Percentiles rank a stretch among this genome's conserved stretches.
Evolutionary conservation across 345 rosid species (phyloP).

Genomic region (Sonneratia alba): DNA sequence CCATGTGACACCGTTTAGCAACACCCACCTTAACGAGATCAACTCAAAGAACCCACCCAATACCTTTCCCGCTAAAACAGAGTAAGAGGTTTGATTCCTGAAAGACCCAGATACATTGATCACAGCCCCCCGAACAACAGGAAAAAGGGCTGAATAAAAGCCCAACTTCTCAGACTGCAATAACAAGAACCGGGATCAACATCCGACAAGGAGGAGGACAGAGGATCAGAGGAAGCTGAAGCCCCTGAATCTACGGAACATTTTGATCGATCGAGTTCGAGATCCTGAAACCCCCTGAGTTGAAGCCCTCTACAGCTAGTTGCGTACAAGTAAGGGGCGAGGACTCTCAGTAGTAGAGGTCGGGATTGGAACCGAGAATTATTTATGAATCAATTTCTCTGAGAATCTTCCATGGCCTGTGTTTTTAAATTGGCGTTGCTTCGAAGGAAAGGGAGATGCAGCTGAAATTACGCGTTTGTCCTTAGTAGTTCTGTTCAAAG

Average conservation of each 20-base stretch:
- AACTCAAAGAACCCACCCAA: background rate
- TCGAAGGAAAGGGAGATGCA: background rate
- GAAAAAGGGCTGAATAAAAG: background rate
- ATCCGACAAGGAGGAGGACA: background rate
- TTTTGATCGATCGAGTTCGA: background rate
- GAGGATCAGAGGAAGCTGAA: background rate
- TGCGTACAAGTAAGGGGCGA: background rate
- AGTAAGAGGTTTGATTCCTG: background rate
- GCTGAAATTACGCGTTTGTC: background rate
- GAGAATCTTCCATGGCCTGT: background rate
- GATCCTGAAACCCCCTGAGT: background rate
- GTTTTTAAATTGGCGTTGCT: background rate
- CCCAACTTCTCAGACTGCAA: background rate
- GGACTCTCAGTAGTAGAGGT: too few relatives aligned
- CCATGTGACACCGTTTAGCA: background rate
- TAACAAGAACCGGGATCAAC: background rate
- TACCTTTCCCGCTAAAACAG: background rate
- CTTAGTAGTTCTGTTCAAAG: background rate
- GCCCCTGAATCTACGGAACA: background rate
- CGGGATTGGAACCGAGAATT: background rate
- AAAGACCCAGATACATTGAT: background rate
- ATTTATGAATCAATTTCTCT: background rate
- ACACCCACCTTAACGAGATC: background rate
- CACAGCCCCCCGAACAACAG: background rate
- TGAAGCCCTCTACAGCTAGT: background rate